phyloP scores from a whole-genome alignment of 202 grass and related monocot species.

The Thinopyrum obtusiflorum region DNA sequence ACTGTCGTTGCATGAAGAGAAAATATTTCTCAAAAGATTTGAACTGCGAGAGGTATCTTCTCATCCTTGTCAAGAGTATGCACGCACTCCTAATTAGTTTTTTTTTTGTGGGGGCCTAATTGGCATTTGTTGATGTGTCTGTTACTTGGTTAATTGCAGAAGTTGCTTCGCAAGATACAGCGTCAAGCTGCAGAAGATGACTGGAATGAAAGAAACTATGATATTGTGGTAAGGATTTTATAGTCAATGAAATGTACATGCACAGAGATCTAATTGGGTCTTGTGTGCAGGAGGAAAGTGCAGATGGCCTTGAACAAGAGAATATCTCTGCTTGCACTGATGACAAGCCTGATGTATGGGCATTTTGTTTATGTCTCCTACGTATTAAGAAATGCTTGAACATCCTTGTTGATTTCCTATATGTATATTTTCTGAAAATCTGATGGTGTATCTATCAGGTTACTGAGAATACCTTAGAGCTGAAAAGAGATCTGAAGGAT shows the following conservation, averaged over 20 bases:
- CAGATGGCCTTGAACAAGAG: neutral
- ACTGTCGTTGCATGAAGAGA: constrained; percentile 51
- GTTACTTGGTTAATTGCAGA: constrained; percentile 33
- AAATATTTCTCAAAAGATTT: constrained; percentile 58
- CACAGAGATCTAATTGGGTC: neutral
- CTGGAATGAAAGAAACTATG: neutral
- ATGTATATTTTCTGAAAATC: neutral
- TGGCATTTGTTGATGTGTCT: neutral
- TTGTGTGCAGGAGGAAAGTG: constrained; percentile 25
- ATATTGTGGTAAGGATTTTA: constrained; percentile 22
- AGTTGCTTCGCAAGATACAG: neutral
- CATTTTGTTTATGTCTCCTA: neutral
- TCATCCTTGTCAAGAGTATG: neutral
- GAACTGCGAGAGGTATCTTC: constrained; percentile 40
- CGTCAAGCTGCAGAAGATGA: constrained; percentile 31
- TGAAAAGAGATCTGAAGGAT: constrained; percentile 36
- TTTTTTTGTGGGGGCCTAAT: no score
- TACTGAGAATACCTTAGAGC: constrained; percentile 39
- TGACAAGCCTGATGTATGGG: constrained; percentile 34
- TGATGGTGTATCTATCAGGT: constrained; percentile 21
- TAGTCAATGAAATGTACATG: neutral
- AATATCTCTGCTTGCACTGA: constrained; percentile 6
- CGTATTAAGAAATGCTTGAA: neutral
- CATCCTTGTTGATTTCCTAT: neutral
- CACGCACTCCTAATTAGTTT: neutral